These are phyloP conservation scores for Talinum fruticosum DNA, from an alignment of 148 eudicot genomes.

Conservation along the genomic window DNA sequence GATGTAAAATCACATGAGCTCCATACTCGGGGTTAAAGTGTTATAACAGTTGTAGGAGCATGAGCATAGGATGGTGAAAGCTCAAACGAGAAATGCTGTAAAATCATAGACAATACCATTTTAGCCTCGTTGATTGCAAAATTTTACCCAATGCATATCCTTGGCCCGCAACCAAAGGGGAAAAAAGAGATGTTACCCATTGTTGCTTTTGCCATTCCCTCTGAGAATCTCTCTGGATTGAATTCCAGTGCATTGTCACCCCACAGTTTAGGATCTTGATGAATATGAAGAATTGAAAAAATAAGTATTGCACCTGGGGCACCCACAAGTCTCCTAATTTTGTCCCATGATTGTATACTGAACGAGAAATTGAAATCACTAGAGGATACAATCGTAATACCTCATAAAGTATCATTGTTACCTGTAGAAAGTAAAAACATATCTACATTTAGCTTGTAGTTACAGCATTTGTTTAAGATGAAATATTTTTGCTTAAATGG, in stretches of 20 bases:
- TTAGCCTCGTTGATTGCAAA: constrained; percentile 52
- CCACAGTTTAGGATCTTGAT: constrained; percentile 47
- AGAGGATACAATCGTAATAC: constrained; percentile 50
- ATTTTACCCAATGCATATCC: constrained; percentile 52
- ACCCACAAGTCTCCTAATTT: constrained; percentile 38
- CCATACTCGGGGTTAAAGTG: constrained; percentile 52
- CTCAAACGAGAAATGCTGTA: constrained; percentile 43
- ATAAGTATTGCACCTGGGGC: constrained; percentile 34
- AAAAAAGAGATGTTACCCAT: constrained; percentile 36
- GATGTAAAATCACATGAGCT: constrained; percentile 39
- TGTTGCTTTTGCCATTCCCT: constrained; percentile 46
- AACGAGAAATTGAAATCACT: constrained; percentile 12
- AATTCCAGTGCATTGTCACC: constrained; percentile 54
- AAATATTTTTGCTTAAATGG: neutral
- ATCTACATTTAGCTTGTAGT: neutral
- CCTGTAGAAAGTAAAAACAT: constrained; percentile 22
- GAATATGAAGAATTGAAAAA: constrained; percentile 31
- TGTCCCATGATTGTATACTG: constrained; percentile 5
- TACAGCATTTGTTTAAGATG: neutral
- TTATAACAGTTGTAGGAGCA: constrained; percentile 39
- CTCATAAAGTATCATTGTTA: constrained; percentile 54
- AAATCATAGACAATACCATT: constrained; percentile 42
- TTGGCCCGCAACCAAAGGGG: constrained; percentile 54
- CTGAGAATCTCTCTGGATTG: constrained; percentile 54
- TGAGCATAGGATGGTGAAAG: constrained; percentile 50